Conservation (phyloP, 371 early-diverging fungal species). For the Amoeboaphelidium protococcarum region DNA sequence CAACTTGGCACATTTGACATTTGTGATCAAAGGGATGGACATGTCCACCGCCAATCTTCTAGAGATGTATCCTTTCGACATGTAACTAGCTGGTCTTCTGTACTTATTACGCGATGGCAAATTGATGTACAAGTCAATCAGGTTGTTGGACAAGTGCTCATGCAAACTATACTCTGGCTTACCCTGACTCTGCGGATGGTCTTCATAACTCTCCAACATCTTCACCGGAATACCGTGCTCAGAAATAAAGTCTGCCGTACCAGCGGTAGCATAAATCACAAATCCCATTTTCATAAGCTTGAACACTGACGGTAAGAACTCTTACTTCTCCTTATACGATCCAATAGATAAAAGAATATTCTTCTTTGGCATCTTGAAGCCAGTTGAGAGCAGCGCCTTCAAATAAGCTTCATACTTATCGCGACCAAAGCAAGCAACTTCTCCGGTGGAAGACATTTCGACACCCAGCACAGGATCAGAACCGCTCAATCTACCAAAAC, state of each 20-base stretch:
- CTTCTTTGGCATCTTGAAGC: constrained; percentile 12
- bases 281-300: constrained; percentile 32
- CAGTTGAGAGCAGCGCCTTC: constrained; percentile 34
- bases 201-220: constrained; percentile 6
- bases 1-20: constrained; percentile 42
- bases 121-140: constrained; percentile 86
- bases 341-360: constrained; percentile 44
- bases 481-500: constrained; percentile 69
- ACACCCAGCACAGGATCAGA: constrained; percentile 87
- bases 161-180: constrained; percentile 81
- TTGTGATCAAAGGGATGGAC: constrained; percentile 60
- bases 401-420: constrained; percentile 64
- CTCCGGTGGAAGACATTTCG: constrained; percentile 93
- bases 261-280: constrained; percentile 33
- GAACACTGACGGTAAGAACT: constrained; percentile 33
- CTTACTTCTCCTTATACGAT: constrained; percentile 30
- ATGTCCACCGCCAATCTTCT: constrained; percentile 67
- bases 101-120: constrained; percentile 48
- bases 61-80: constrained; percentile 64
- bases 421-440: constrained; percentile 82
- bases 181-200: constrained; percentile 20
- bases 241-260: constrained; percentile 16
- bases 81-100: constrained; percentile 72
- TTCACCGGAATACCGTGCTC: constrained; percentile 5
- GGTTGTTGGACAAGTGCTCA: constrained; percentile 75